These are phyloP conservation scores for Verticillium klebahnii DNA, from an alignment of 2,329 filamentous ascomycete genomes.

Conservation along the genomic window DNA sequence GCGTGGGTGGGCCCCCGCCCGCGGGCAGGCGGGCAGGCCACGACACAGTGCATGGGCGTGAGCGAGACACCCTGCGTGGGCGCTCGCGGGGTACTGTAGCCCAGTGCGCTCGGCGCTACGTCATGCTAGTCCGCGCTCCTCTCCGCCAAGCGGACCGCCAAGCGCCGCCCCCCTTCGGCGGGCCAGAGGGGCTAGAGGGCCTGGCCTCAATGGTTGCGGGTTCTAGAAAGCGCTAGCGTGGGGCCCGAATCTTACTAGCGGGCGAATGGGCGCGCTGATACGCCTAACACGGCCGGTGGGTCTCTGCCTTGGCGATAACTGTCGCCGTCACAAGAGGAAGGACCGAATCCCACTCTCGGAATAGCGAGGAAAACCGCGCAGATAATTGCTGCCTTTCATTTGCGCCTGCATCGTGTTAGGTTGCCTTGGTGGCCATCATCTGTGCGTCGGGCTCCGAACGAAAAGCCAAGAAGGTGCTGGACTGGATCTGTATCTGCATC, in stretches of 20 bases:
- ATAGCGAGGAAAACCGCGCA: slow-evolving; percentile 1
- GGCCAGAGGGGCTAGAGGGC: background rate
- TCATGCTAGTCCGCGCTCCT: background rate
- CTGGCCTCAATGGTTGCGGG: background rate
- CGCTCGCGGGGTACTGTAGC: background rate
- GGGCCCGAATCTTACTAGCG: background rate
- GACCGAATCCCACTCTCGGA: background rate
- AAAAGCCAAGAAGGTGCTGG: background rate
- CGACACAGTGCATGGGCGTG: background rate
- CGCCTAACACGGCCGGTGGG: background rate
- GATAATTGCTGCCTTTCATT: background rate
- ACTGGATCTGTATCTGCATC: background rate
- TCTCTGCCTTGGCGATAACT: background rate
- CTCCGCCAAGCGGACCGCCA: background rate
- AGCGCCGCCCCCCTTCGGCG: background rate
- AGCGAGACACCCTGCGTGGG: background rate
- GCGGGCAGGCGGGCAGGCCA: background rate
- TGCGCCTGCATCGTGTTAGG: background rate
- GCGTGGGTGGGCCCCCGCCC: background rate
- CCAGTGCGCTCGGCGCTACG: background rate
- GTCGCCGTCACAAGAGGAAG: background rate
- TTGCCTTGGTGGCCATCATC: too few species aligned
- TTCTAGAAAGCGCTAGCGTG: background rate
- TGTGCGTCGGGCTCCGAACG: background rate
- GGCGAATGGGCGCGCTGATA: background rate